phyloP scores from a whole-genome alignment of 805 yeast species.

The Yarrowia yakushimensis region DNA sequence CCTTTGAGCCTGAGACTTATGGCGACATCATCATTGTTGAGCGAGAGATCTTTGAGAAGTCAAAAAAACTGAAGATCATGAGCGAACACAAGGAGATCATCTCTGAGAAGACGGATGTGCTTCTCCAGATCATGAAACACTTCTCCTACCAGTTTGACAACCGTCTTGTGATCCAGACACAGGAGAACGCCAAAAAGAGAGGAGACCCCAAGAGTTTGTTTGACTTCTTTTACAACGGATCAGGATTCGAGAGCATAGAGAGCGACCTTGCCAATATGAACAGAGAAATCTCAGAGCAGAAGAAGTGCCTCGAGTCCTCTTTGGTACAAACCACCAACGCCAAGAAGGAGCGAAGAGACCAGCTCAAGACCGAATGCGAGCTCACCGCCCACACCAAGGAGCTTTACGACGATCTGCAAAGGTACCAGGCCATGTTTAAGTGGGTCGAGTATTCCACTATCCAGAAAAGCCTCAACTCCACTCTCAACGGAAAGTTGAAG shows the following conservation, averaged over 20 bases:
- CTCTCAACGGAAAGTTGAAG: background rate
- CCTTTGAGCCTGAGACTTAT: constrained; percentile 58
- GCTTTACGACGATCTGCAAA: background rate
- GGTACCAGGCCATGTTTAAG: background rate
- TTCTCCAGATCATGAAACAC: constrained; percentile 62
- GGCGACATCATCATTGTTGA: constrained; percentile 72
- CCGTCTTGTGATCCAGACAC: constrained; percentile 89
- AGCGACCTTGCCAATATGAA: constrained; percentile 42
- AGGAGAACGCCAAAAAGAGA: constrained; percentile 85
- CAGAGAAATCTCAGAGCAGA: constrained; percentile 43
- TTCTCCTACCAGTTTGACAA: constrained; percentile 80
- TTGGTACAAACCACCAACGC: constrained; percentile 41
- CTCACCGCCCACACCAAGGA: background rate
- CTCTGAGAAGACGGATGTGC: constrained; percentile 58
- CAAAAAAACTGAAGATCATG: constrained; percentile 52
- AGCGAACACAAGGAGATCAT: constrained; percentile 50
- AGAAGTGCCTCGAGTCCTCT: constrained; percentile 42
- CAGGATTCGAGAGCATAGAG: constrained; percentile 60
- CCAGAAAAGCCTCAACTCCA: background rate
- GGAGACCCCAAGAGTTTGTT: constrained; percentile 71
- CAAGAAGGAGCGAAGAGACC: constrained; percentile 30
- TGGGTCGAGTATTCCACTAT: background rate
- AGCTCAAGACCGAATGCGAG: background rate
- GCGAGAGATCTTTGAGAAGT: constrained; percentile 57
- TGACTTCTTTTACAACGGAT: constrained; percentile 74